phyloP scores from a whole-genome alignment of 2,329 filamentous ascomycete genomes.

The Monilinia laxa region DNA sequence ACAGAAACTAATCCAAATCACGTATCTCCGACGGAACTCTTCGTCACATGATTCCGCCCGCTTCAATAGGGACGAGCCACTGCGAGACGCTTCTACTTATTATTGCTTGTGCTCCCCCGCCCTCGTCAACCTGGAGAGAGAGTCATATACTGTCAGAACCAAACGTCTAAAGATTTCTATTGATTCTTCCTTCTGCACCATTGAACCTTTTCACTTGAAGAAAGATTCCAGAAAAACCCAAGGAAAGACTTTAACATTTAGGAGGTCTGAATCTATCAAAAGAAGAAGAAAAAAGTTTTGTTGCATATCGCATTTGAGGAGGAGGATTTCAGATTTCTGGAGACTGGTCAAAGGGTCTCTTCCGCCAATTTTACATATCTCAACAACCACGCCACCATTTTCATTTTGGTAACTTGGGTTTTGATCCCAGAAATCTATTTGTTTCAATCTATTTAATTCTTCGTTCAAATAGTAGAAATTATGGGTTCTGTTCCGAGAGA shows the following conservation, averaged over 20 bases:
- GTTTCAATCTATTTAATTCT: neutral
- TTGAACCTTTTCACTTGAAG: neutral
- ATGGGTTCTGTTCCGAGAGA: slow-evolving; percentile 34
- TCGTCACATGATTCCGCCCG: slow-evolving; percentile 15
- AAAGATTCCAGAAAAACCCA: neutral
- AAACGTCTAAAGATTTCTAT: neutral
- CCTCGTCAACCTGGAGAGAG: slow-evolving; percentile 1
- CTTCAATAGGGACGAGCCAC: slow-evolving; percentile 13
- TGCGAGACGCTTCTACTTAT: slow-evolving; percentile 20
- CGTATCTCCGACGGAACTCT: neutral
- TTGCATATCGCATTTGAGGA: slow-evolving; percentile 25
- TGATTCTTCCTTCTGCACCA: neutral
- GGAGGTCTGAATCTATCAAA: slow-evolving; percentile 21
- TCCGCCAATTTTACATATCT: slow-evolving; percentile 30
- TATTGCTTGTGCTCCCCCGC: slow-evolving; percentile 22
- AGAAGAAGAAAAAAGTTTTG: slow-evolving; percentile 21
- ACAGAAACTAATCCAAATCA: neutral
- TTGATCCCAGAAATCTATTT: slow-evolving; percentile 9
- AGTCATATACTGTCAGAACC: neutral
- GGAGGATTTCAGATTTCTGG: slow-evolving; percentile 9
- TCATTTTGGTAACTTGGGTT: slow-evolving; percentile 29
- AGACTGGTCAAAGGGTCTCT: slow-evolving; percentile 13
- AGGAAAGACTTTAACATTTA: neutral
- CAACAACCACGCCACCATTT: slow-evolving; percentile 32
- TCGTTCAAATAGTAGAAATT: neutral